These are phyloP conservation scores for Plenodomus tracheiphilus DNA, from an alignment of 2,329 filamentous ascomycete species.

Conservation along the genomic window DNA sequence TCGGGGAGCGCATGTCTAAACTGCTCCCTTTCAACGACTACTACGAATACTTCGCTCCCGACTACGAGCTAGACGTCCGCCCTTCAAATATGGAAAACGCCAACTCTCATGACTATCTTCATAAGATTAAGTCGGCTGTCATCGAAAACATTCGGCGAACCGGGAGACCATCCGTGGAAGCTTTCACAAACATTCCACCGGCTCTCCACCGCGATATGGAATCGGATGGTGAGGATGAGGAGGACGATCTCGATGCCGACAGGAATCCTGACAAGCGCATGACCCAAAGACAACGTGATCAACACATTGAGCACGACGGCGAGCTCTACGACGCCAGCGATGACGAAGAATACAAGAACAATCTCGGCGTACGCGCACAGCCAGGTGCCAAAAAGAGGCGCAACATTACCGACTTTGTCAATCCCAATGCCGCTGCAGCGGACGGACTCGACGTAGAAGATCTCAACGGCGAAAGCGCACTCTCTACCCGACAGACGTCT, in stretches of 20 bases:
- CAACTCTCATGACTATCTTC: slow-evolving; percentile 68
- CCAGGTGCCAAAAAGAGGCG: slow-evolving; percentile 53
- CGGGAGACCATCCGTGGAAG: slow-evolving; percentile 58
- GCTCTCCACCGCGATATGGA: slow-evolving; percentile 58
- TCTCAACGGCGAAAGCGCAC: slow-evolving; percentile 37
- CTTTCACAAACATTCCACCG: slow-evolving; percentile 60
- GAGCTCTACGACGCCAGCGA: slow-evolving; percentile 78
- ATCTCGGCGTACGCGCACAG: slow-evolving; percentile 70
- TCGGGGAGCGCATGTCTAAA: slow-evolving; percentile 77
- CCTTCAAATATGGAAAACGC: slow-evolving; percentile 75
- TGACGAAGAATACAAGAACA: slow-evolving; percentile 77
- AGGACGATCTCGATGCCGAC: slow-evolving; percentile 76
- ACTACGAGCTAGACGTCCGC: slow-evolving; percentile 70
- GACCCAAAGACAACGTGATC: slow-evolving; percentile 81
- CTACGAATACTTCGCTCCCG: slow-evolving; percentile 76
- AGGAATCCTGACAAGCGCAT: slow-evolving; percentile 81
- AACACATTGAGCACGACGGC: slow-evolving; percentile 72
- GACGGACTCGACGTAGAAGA: slow-evolving; percentile 35
- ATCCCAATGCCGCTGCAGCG: slow-evolving; percentile 51
- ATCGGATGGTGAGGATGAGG: slow-evolving; percentile 66
- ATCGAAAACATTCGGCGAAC: slow-evolving; percentile 69
- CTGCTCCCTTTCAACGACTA: slow-evolving; percentile 97
- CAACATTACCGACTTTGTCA: slow-evolving; percentile 65
- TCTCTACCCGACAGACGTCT: slow-evolving; percentile 33
- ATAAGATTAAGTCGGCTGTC: slow-evolving; percentile 68